A percentile compares a stretch with the other conserved stretches of the same genome.
Conservation (phyloP, 176 grass and related monocot genomes). For the Juncus inflexus region DNA sequence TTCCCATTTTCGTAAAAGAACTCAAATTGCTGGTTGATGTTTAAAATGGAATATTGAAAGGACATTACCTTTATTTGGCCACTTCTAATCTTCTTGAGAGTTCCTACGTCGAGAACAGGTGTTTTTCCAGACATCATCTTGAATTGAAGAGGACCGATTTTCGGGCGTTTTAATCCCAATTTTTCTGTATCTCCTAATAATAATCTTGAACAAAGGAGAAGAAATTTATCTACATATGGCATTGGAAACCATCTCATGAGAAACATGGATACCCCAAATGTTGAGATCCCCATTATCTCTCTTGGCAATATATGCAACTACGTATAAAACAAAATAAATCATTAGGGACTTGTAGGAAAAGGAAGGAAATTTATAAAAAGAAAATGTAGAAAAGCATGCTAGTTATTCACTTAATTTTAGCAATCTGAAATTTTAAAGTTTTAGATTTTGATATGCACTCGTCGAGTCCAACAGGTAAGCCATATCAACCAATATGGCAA, state of each 20-base stretch:
- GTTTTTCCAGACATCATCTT: slow-evolving; percentile 68
- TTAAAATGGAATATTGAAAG: background rate
- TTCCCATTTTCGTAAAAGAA: background rate
- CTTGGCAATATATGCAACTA: slow-evolving; percentile 85
- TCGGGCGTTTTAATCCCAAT: slow-evolving; percentile 48
- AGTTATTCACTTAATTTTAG: background rate
- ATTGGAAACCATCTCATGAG: slow-evolving; percentile 65
- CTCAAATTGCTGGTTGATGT: background rate
- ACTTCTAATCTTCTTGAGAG: slow-evolving; percentile 57
- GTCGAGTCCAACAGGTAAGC: too few relatives aligned
- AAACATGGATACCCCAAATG: slow-evolving; percentile 67
- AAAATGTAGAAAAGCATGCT: background rate
- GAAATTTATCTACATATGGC: slow-evolving; percentile 48
- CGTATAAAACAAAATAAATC: slow-evolving; percentile 10
- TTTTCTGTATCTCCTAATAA: slow-evolving; percentile 64
- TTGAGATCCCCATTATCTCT: slow-evolving; percentile 78
- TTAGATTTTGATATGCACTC: too few relatives aligned
- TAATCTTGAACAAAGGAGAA: slow-evolving; percentile 61
- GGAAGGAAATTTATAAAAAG: background rate
- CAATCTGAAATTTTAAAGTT: background rate
- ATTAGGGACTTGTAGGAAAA: background rate
- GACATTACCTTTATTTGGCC: slow-evolving; percentile 57
- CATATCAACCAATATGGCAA: too few relatives aligned
- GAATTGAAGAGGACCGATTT: slow-evolving; percentile 60
- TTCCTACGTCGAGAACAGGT: slow-evolving; percentile 62